Evolutionary conservation across 2,329 filamentous ascomycete genomes (phyloP), one percentile per base, ranked within the genome.

Genomic region (Talaromyces sp.): DNA sequence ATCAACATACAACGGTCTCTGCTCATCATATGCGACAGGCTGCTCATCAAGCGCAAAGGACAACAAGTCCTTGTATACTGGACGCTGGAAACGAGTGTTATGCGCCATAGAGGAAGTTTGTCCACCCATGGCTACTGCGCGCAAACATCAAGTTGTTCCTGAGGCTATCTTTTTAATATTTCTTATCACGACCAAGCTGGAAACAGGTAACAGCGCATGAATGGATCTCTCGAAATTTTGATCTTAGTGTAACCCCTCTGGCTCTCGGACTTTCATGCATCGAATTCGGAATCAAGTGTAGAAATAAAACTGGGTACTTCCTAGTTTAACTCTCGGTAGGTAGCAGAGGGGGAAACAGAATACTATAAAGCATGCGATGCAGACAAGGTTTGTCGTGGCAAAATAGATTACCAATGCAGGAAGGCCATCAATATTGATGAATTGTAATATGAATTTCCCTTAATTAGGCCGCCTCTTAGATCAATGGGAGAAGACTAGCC

Each of bases 1-100:
- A 66, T 82, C 79, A 60, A 82, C 77, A 61, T 79, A 80, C 41
- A 82, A 64, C 13, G 77, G 78, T 61, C 73, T 74, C n/a, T 75
- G 68, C 25, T 71, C 69, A 57, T 79, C 75, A 65, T 78, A 80
- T 22, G 67, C 65, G 15, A 69, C 69, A 15, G 77, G 73, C 15
- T 74, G 73, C 25, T 66, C 64, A 45, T 70, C 71, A 65, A 81
- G 80, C 8, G 76, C 75, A 68, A 80, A 82, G 50, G 75, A 77
- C 62, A 81, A 69, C 61, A 81, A 72, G 69, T 81, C 80, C 50
- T 74, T 75, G 67, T 76, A 75, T 49, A 68, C 37, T 3, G 56
- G 59, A 13, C 54, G 37, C 13, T 59, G 49, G 47, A 54, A 60
- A 37, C 25, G 52, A 13, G 43, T 22, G 45, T 58, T 13, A 8